phyloP scores from a whole-genome alignment of 2,329 filamentous ascomycete species.

The Monilinia laxa region DNA sequence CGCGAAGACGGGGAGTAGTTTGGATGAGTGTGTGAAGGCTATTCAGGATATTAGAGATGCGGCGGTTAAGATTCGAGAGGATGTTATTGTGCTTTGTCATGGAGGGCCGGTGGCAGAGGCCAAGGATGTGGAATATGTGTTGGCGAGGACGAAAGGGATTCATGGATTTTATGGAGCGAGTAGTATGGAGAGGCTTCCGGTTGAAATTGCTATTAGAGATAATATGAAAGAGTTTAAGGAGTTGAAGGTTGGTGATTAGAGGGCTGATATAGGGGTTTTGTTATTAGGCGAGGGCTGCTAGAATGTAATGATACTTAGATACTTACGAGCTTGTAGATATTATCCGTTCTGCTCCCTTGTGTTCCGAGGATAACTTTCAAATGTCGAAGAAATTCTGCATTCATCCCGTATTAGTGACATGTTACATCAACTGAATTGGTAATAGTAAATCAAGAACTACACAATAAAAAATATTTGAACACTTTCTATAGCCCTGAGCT shows the following conservation, averaged over 20 bases:
- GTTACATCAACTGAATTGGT: no score
- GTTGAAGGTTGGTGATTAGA: slow-evolving; percentile 16
- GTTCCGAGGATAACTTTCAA: background rate
- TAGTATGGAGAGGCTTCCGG: slow-evolving; percentile 67
- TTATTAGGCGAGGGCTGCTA: background rate
- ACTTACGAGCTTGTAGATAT: background rate
- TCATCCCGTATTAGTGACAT: no score
- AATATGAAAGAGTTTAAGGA: slow-evolving; percentile 56
- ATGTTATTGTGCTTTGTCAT: slow-evolving; percentile 68
- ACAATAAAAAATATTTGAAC: no score
- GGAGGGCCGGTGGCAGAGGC: slow-evolving; percentile 67
- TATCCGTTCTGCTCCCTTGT: background rate
- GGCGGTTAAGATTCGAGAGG: slow-evolving; percentile 53
- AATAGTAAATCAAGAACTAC: no score
- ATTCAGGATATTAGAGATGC: slow-evolving; percentile 65
- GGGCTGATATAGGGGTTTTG: background rate
- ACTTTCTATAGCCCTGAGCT: no score
- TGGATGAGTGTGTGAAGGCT: slow-evolving; percentile 62
- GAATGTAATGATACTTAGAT: background rate
- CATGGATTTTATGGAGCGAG: slow-evolving; percentile 72
- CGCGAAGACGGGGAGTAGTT: slow-evolving; percentile 56
- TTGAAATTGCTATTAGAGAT: slow-evolving; percentile 63
- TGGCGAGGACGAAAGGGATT: slow-evolving; percentile 59
- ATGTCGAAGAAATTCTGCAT: background rate
- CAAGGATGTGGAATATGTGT: slow-evolving; percentile 61